Evolutionary conservation across 148 eudicot species (phyloP), one percentile per base, ranked within the genome.

Genomic region (Rhododendron vialii): DNA sequence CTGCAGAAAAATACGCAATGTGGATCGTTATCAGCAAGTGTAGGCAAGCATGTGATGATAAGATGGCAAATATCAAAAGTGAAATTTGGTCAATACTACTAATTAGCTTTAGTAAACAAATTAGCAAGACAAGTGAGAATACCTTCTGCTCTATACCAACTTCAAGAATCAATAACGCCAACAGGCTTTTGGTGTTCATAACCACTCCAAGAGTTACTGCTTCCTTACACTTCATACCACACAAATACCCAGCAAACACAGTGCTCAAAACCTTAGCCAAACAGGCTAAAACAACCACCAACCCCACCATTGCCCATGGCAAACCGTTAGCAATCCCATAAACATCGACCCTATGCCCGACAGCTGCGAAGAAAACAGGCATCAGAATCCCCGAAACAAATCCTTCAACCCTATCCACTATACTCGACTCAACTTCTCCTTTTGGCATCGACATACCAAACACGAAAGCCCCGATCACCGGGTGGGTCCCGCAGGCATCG

Each of bases 381-480:
- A 93, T 89, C 75, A 94, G 43, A 38, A 93, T 71, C 15, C 91
- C 92, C 82, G 84, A 22, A 14, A 93, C 90, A 80, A 94, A 94
- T 24, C 92, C 95, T 26, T 92, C 95, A 82, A 92, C 86, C 92
- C 89, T 93, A 10, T 93, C 92, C 0, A 90, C 85, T 12, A 93
- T 13, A 1, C 88, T 82, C 2, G 84, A 75, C 2, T 93, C 80
- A 22, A 94, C 87, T 6, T 84, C 83, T 4, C 93, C 94, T 14
- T 81, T 86, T 0, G 98, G 98, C 17, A 95, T 61, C n/a, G 85
- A 43, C 55, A 93, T 88, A 5, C 98, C 98, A 4, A 92, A 85
- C 13, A 92, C 26, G 80, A 91, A 93, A 0, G 94, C 95, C 1
- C 95, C 94, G 8, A 91, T 86, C 41, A 92, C 84, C 5, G 93